These are phyloP conservation scores for Seminavis robusta DNA, from an alignment of 108 stramenopile genomes.

Conservation along the genomic window DNA sequence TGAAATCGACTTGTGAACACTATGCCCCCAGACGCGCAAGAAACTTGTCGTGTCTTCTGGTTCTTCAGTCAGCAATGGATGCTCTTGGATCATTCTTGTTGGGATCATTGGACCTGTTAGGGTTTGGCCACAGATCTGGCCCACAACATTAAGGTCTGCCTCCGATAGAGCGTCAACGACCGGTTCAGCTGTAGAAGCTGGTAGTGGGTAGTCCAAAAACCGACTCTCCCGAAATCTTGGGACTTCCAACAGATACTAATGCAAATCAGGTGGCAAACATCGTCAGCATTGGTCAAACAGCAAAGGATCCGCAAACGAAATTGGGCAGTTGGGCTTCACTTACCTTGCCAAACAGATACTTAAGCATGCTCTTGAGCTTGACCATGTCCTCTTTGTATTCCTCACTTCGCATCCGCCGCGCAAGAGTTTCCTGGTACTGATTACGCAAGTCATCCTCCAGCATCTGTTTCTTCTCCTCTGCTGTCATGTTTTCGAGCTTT, in stretches of 20 bases:
- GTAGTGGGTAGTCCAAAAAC: slow-evolving; percentile 56
- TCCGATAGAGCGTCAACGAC: too few species aligned
- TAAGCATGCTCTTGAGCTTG: slow-evolving; percentile 72
- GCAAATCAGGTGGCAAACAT: too few species aligned
- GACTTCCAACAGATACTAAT: slow-evolving; percentile 48
- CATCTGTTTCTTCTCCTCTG: slow-evolving; percentile 1
- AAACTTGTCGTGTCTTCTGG: too few species aligned
- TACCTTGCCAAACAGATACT: slow-evolving; percentile 67
- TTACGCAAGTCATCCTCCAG: slow-evolving; percentile 7
- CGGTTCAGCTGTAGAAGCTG: slow-evolving; percentile 58
- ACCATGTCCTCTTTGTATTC: slow-evolving; percentile 13
- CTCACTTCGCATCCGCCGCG: slow-evolving; percentile 13
- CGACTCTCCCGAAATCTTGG: slow-evolving; percentile 67
- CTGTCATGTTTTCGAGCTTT: not conserved
- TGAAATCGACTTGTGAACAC: too few species aligned
- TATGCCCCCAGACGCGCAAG: too few species aligned
- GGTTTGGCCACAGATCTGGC: too few species aligned
- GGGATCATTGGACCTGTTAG: too few species aligned
- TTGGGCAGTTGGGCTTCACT: slow-evolving; percentile 20
- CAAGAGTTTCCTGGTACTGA: not conserved
- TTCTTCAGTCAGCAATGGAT: too few species aligned
- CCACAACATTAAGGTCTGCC: too few species aligned
- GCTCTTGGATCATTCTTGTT: too few species aligned
- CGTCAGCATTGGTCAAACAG: too few species aligned
- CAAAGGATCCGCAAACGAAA: slow-evolving; percentile 26